Percentiles rank a stretch among this genome's conserved stretches.
phyloP scores from a whole-genome alignment of 768 basidiomycete species.

The Mycena filopes region DNA sequence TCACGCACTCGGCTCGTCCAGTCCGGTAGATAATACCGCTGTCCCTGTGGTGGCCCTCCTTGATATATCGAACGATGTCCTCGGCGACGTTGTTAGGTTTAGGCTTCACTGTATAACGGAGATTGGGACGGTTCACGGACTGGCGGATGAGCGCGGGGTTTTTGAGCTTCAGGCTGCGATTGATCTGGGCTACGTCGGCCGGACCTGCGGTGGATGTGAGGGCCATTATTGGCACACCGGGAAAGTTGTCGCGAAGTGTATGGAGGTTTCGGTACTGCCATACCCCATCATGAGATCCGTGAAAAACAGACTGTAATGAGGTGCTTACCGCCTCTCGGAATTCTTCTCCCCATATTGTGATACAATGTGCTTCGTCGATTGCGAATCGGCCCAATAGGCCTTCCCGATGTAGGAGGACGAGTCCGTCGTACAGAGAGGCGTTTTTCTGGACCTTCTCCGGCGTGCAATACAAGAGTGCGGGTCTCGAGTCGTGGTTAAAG shows the following conservation, averaged over 20 bases:
- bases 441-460: too few species aligned
- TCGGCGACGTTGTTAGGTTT: slow-evolving; percentile 39
- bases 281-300: neutral
- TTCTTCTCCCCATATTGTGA: neutral
- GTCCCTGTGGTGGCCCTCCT: too few species aligned
- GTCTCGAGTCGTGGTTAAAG: neutral
- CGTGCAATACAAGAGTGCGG: slow-evolving; percentile 9
- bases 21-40: slow-evolving; percentile 20
- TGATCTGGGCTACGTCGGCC: too few species aligned
- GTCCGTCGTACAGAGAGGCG: neutral
- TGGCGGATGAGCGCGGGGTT: too few species aligned
- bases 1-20: neutral
- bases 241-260: too few species aligned
- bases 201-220: too few species aligned
- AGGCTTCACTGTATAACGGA: slow-evolving; percentile 69
- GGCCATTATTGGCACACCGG: too few species aligned
- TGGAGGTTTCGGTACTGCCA: too few species aligned
- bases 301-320: too few species aligned
- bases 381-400: neutral
- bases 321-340: too few species aligned
- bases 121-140: slow-evolving; percentile 78
- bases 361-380: slow-evolving; percentile 23
- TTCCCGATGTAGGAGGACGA: neutral
- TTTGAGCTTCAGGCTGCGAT: too few species aligned
- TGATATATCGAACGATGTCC: neutral